Conservation (phyloP, 1,284 basidiomycete genomes). For the Ganoderma leucocontextum region DNA sequence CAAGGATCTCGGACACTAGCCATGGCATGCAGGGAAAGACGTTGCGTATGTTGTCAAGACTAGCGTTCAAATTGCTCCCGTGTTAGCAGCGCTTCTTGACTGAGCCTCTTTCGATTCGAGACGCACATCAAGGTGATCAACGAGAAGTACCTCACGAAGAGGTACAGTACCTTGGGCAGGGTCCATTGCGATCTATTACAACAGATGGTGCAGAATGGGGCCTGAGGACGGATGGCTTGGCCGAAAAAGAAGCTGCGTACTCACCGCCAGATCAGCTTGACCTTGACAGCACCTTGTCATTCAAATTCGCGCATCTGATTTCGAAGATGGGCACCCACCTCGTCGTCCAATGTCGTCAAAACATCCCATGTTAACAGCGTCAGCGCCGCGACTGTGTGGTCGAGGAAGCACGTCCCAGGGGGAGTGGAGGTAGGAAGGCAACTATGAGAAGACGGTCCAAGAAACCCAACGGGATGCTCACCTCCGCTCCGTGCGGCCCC, state of each 20-base stretch:
- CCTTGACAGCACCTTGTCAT: slow-evolving; percentile 17
- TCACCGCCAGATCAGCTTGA: slow-evolving; percentile 36
- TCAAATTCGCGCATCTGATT: slow-evolving; percentile 11
- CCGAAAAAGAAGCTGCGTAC: slow-evolving; percentile 12
- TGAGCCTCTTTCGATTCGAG: not conserved
- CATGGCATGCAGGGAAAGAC: slow-evolving; percentile 39
- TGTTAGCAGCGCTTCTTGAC: slow-evolving; percentile 2
- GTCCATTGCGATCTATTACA: slow-evolving; percentile 37
- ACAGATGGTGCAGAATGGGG: not conserved
- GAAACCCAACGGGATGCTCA: slow-evolving; percentile 13
- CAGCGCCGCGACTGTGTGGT: slow-evolving; percentile 47
- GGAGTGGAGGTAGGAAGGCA: slow-evolving; percentile 8
- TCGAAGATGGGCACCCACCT: slow-evolving; percentile 38
- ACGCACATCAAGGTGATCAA: slow-evolving; percentile 39
- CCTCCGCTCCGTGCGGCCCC: slow-evolving; percentile 28
- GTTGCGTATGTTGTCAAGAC: slow-evolving; percentile 32
- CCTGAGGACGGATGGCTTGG: not conserved
- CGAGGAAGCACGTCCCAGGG: not conserved
- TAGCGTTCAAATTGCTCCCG: slow-evolving; percentile 12
- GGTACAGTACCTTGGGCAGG: slow-evolving; percentile 37
- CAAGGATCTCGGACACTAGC: slow-evolving; percentile 44
- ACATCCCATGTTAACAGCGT: slow-evolving; percentile 52
- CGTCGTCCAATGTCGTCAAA: slow-evolving; percentile 49
- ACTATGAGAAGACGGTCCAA: not conserved
- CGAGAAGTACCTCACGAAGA: slow-evolving; percentile 41